Evolutionary conservation across 1,284 basidiomycete species (phyloP).

Genomic region (Cryptococcus sp.): DNA sequence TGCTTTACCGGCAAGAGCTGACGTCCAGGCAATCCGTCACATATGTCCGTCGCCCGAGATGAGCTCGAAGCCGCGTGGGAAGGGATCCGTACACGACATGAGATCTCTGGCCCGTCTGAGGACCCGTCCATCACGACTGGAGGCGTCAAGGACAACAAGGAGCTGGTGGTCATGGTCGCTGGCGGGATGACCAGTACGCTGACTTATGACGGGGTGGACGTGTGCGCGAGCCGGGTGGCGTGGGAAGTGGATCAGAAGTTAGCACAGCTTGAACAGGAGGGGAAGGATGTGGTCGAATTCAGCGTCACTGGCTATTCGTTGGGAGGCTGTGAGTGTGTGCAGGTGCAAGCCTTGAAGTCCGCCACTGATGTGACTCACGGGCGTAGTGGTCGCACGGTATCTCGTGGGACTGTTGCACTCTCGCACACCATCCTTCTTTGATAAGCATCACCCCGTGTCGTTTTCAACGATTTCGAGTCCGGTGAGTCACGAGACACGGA

Average conservation of each 20-base stretch:
- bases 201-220: conserved; percentile 49
- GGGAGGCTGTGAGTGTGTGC: conserved; percentile 39
- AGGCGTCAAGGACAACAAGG: conserved; percentile 10
- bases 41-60: conserved; percentile 37
- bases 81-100: background rate
- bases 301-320: conserved; percentile 47
- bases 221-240: conserved; percentile 45
- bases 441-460: conserved; percentile 30
- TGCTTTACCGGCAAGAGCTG: background rate
- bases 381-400: conserved; percentile 45
- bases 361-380: background rate
- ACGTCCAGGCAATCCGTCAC: conserved; percentile 35
- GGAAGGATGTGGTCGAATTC: conserved; percentile 34
- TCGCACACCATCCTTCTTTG: conserved; percentile 43
- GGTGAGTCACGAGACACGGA: conserved; percentile 13
- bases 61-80: conserved; percentile 33
- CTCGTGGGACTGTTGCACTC: conserved; percentile 43
- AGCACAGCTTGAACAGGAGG: conserved; percentile 28
- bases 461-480: conserved; percentile 47
- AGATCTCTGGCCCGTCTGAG: conserved; percentile 14
- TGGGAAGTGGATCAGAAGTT: conserved; percentile 45
- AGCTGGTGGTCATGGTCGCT: conserved; percentile 43
- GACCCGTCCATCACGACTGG: conserved; percentile 19
- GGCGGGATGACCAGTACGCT: conserved; percentile 41
- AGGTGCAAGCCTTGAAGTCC: background rate